These are phyloP conservation scores for Parasarocladium wereldwijsianum DNA, from an alignment of 2,329 filamentous ascomycete species.

Conservation along the genomic window DNA sequence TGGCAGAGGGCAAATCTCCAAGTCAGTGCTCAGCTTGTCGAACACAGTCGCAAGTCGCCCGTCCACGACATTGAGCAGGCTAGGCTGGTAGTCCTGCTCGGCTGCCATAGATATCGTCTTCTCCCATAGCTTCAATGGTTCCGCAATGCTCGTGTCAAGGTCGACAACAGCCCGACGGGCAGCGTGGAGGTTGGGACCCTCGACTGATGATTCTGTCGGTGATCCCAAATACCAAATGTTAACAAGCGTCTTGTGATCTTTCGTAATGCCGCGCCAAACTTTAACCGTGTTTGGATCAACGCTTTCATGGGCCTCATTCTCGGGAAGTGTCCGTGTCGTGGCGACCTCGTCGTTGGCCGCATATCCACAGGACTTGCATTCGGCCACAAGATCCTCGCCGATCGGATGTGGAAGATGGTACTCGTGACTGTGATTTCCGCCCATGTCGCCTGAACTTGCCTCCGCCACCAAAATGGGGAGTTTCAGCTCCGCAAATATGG, in stretches of 20 bases:
- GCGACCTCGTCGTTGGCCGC: conserved; percentile 83
- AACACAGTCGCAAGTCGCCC: conserved; percentile 14
- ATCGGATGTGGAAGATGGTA: conserved; percentile 71
- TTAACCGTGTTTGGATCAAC: conserved; percentile 10
- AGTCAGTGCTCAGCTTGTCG: conserved; percentile 9
- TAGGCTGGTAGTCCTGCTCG: background rate
- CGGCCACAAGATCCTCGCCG: conserved; percentile 76
- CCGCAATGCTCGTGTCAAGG: conserved; percentile 56
- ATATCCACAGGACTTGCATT: conserved; percentile 59
- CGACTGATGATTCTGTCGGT: conserved; percentile 12
- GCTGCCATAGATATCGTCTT: background rate
- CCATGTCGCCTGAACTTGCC: conserved; percentile 93
- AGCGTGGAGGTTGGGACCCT: conserved; percentile 30
- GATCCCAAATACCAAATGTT: conserved; percentile 50
- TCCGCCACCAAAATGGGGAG: conserved; percentile 73
- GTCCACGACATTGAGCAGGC: conserved; percentile 19
- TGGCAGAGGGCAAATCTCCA: conserved; percentile 12
- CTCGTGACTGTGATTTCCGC: conserved; percentile 83
- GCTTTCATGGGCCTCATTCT: background rate
- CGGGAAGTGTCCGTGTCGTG: conserved; percentile 12
- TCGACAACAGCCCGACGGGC: conserved; percentile 52
- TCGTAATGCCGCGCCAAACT: conserved; percentile 50
- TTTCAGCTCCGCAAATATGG: conserved; percentile 69
- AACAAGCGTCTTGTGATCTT: conserved; percentile 52
- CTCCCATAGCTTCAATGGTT: conserved; percentile 38